phyloP scores from a whole-genome alignment of 495 filamentous ascomycete genomes.

The Staphylotrichum longicolle region DNA sequence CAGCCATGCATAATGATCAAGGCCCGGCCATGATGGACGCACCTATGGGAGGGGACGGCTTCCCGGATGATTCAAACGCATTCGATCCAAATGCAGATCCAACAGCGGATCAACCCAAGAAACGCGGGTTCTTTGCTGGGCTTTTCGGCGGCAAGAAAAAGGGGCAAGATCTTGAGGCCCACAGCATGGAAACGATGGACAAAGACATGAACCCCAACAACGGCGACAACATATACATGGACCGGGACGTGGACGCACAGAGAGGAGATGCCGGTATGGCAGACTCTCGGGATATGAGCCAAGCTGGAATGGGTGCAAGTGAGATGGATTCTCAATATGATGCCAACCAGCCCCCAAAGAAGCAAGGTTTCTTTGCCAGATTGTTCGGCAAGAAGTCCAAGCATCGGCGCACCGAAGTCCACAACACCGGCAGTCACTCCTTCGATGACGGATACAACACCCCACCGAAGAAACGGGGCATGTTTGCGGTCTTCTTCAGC shows the following conservation, averaged over 20 bases:
- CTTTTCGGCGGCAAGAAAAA: constrained; percentile 8
- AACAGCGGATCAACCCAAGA: neutral
- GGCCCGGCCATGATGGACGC: neutral
- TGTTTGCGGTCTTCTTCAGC: neutral
- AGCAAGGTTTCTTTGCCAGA: constrained; percentile 1
- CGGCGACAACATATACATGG: neutral
- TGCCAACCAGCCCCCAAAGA: neutral
- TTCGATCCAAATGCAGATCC: neutral
- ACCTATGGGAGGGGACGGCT: neutral
- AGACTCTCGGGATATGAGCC: neutral
- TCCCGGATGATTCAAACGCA: neutral
- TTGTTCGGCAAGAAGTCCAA: neutral
- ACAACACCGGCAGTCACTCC: neutral
- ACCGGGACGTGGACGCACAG: neutral
- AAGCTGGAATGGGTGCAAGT: neutral
- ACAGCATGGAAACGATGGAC: neutral
- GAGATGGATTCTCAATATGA: neutral
- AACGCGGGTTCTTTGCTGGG: constrained; percentile 3
- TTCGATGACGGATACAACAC: neutral
- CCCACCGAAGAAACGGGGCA: neutral
- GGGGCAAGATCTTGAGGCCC: neutral
- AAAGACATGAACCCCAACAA: neutral
- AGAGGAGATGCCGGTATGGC: neutral
- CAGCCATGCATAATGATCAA: neutral
- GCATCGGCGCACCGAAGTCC: neutral